Evolutionary conservation across 2,329 filamentous ascomycete species (phyloP), one percentile per base, ranked within the genome.

Genomic region (Botrytis aclada): DNA sequence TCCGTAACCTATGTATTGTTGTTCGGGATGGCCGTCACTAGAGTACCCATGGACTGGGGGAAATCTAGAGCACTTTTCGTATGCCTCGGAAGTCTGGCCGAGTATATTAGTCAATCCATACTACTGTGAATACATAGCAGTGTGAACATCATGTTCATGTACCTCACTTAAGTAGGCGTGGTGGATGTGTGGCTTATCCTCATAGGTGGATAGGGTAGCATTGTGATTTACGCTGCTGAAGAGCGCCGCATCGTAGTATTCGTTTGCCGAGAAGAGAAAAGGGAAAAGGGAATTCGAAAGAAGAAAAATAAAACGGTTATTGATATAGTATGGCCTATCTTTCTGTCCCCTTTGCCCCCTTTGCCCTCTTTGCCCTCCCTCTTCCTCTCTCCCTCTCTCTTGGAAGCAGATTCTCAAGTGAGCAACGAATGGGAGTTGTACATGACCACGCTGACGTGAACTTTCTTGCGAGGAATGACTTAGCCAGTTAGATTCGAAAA

Each of bases 151-250:
- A 69, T n/a, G 37, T 43, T 58, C 7, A 69, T 69, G 51, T 58
- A 60, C 47, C 66, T 61, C 54, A 43, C 66, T 43, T 39, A 60
- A 39, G 51, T 61, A 58, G 47, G 51, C 25, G 39, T 67, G 22
- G 47, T 67, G 64, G 56, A 10, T 45, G 66, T 69, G 66, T 61
- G 66, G 54, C 66, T 60, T 34, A 20, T 41, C 54, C 39, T 69
- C 18, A 69, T 69, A 69, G 66, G 66, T 61, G 39, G 39, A 22
- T 39, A 34, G 20, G 47, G 39, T 43, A 69, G 37, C 47, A 69
- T 69, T 16, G 7, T n/a, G 39, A 43, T 14, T 54, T 25, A n/a
- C 66, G 66, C 66, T 51, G 37, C 47, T 41, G 51, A 69, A 56
- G 37, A 69, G 65, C 65, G 65, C 66, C 66, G 66, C 66, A 58